Percentiles rank a stretch among this genome's conserved stretches.
phyloP scores from a whole-genome alignment of 140 eudicot species.

The Oenanthe javanica region DNA sequence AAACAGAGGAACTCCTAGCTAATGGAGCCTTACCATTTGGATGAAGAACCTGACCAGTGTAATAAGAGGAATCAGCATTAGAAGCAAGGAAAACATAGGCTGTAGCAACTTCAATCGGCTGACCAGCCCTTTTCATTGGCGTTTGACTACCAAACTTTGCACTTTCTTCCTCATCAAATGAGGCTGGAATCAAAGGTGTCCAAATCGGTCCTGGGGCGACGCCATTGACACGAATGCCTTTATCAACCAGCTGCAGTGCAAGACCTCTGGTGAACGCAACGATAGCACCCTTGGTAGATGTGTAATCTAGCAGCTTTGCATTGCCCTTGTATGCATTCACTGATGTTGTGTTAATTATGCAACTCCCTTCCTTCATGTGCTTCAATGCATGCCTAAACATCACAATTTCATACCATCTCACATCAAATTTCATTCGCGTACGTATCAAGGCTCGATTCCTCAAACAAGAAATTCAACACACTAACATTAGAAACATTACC shows the following conservation, averaged over 20 bases:
- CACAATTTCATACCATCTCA: neutral
- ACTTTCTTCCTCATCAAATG: neutral
- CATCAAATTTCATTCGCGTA: too few species aligned
- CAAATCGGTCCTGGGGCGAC: constrained; percentile 35
- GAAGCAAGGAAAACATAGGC: constrained; percentile 36
- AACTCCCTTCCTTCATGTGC: constrained; percentile 73
- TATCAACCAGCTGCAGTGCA: constrained; percentile 39
- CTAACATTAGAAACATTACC: constrained; percentile 20
- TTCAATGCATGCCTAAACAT: neutral
- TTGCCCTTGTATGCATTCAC: constrained; percentile 87
- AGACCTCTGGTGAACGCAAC: constrained; percentile 30
- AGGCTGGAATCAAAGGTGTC: neutral
- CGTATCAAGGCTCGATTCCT: too few species aligned
- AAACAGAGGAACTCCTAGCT: neutral
- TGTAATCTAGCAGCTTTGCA: constrained; percentile 64
- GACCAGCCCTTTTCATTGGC: constrained; percentile 40
- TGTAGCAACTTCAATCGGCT: constrained; percentile 24
- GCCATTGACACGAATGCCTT: constrained; percentile 54
- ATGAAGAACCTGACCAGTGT: constrained; percentile 43
- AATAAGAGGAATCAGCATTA: constrained; percentile 25
- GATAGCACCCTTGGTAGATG: constrained; percentile 87
- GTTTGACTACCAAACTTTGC: constrained; percentile 43
- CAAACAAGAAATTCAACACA: neutral
- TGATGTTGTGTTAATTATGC: constrained; percentile 73
- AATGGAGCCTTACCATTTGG: constrained; percentile 25